Percentiles rank a stretch among this genome's conserved stretches.
phyloP scores from a whole-genome alignment of 495 filamentous ascomycete species.

The Xylaria intraflava region DNA sequence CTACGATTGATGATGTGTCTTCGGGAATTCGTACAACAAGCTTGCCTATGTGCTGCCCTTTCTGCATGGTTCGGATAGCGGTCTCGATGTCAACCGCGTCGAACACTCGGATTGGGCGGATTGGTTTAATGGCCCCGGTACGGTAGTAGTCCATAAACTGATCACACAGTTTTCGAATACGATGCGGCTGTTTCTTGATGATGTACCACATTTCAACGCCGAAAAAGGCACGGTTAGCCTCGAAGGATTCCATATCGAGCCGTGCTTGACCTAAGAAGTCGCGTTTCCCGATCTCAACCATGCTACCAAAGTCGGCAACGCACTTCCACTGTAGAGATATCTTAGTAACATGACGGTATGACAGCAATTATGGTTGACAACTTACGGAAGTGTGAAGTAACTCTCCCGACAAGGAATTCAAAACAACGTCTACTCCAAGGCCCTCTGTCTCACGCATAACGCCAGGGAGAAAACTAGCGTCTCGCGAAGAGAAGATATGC shows the following conservation, averaged over 20 bases:
- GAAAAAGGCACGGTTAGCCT: slow-evolving; percentile 25
- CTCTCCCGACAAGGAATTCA: slow-evolving; percentile 51
- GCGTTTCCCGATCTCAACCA: slow-evolving; percentile 49
- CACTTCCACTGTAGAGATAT: slow-evolving; percentile 36
- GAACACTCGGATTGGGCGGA: slow-evolving; percentile 4
- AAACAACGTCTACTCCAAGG: slow-evolving; percentile 49
- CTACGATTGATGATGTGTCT: slow-evolving; percentile 14
- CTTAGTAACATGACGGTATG: not conserved
- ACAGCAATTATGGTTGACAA: not conserved
- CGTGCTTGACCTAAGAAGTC: slow-evolving; percentile 30
- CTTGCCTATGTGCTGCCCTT: slow-evolving; percentile 19
- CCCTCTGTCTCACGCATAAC: slow-evolving; percentile 40
- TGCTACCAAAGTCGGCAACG: slow-evolving; percentile 45
- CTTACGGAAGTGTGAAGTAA: slow-evolving; percentile 38
- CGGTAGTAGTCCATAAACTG: not conserved
- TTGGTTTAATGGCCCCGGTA: not conserved
- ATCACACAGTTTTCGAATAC: slow-evolving; percentile 9
- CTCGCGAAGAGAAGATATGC: slow-evolving; percentile 46
- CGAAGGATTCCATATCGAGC: slow-evolving; percentile 36
- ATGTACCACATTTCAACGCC: slow-evolving; percentile 14
- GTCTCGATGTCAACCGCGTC: not conserved
- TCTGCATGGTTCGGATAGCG: slow-evolving; percentile 24
- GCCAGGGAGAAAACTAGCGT: slow-evolving; percentile 32
- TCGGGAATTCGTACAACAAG: slow-evolving; percentile 29
- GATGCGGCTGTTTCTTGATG: slow-evolving; percentile 3